Conservation (phyloP, 176 grass and related monocot species). For the Eragrostis curvula region DNA sequence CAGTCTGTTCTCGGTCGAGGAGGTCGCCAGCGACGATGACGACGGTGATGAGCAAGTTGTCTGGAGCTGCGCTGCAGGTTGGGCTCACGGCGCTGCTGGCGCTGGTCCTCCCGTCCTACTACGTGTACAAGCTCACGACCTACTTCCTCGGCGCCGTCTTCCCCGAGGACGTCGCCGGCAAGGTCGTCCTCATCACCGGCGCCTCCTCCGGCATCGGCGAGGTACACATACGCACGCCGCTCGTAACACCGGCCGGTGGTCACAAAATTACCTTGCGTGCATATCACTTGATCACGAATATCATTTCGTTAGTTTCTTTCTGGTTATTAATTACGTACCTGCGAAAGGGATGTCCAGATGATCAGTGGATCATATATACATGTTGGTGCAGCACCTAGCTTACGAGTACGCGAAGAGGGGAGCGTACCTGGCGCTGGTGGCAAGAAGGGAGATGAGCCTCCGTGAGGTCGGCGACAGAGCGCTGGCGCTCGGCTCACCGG, state of each 20-base stretch:
- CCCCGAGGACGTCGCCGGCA: conserved; percentile 58
- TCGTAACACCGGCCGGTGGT: too few relatives aligned
- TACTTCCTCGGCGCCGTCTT: conserved; percentile 58
- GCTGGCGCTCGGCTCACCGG: conserved; percentile 52
- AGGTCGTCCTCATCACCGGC: conserved; percentile 76
- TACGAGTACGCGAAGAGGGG: conserved; percentile 50
- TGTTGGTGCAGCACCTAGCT: conserved; percentile 15
- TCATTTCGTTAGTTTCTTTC: too few relatives aligned
- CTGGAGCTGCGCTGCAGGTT: conserved; percentile 10
- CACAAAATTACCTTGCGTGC: too few relatives aligned
- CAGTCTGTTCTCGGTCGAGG: too few relatives aligned
- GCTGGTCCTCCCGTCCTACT: conserved; percentile 43
- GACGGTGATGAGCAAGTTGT: conserved; percentile 1
- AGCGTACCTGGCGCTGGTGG: conserved; percentile 65
- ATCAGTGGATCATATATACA: background rate
- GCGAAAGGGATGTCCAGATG: too few relatives aligned
- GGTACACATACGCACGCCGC: too few relatives aligned
- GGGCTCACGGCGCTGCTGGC: conserved; percentile 31
- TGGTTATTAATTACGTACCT: too few relatives aligned
- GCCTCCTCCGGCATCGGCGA: conserved; percentile 91
- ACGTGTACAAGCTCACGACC: conserved; percentile 57
- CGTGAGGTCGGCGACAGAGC: conserved; percentile 57
- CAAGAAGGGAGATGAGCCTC: conserved; percentile 79
- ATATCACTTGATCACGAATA: too few relatives aligned
- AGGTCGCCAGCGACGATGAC: background rate